A percentile compares a stretch with the other conserved stretches of the same genome.
phyloP scores from a whole-genome alignment of 2,329 filamentous ascomycete genomes.

The Epichloe glyceriae region DNA sequence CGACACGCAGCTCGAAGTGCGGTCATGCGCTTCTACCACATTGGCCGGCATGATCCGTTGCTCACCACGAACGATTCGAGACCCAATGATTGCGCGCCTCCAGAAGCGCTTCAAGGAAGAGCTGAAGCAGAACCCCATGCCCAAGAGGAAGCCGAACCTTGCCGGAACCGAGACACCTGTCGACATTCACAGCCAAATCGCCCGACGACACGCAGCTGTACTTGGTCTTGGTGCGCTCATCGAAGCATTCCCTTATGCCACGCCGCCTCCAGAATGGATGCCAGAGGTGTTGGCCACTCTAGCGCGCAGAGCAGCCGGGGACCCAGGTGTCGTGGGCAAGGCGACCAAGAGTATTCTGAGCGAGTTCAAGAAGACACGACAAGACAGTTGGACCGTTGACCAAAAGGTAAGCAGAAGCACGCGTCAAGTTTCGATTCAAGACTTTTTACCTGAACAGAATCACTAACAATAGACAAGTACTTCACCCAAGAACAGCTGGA shows the following conservation, averaged over 20 bases:
- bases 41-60: constrained; percentile 96
- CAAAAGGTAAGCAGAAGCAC: constrained; percentile 60
- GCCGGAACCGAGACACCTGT: constrained; percentile 56
- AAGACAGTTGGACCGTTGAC: constrained; percentile 97
- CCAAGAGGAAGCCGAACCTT: constrained; percentile 50
- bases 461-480: constrained; percentile 31
- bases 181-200: constrained; percentile 62
- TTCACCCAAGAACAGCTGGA: constrained; percentile 90
- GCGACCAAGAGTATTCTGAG: constrained; percentile 88
- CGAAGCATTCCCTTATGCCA: constrained; percentile 91
- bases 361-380: constrained; percentile 98
- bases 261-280: constrained; percentile 86
- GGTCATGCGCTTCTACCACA: constrained; percentile 82
- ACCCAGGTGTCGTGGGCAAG: constrained; percentile 86
- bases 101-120: constrained; percentile 68
- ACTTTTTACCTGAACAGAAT: constrained; percentile 14
- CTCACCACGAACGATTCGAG: constrained; percentile 69
- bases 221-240: constrained; percentile 82
- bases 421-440: no score
- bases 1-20: constrained; percentile 85
- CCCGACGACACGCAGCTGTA: constrained; percentile 79
- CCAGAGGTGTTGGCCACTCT: constrained; percentile 80
- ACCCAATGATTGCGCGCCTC: constrained; percentile 61
- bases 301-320: constrained; percentile 72
- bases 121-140: constrained; percentile 75